Conservation (phyloP, 1,284 basidiomycete species). For the Ceratobasidium sp. region DNA sequence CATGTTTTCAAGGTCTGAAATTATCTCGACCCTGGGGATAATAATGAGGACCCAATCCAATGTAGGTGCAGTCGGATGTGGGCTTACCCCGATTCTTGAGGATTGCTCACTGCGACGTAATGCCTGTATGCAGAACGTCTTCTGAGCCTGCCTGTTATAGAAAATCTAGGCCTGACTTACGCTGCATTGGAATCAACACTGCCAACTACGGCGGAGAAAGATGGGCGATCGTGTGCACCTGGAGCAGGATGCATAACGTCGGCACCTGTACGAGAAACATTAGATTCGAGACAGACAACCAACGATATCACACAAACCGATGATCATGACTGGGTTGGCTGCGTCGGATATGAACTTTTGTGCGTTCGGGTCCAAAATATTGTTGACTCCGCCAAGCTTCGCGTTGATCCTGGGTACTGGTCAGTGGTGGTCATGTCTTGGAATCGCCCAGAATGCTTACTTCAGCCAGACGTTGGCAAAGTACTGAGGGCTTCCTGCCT, state of each 20-base stretch:
- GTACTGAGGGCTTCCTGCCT: conserved; percentile 75
- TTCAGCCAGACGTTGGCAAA: conserved; percentile 84
- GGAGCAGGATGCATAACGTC: conserved; percentile 85
- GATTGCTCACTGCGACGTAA: conserved; percentile 68
- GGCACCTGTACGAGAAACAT: conserved; percentile 65
- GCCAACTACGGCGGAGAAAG: conserved; percentile 80
- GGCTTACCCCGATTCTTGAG: conserved; percentile 75
- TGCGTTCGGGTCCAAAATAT: conserved; percentile 37
- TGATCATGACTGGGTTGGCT: conserved; percentile 42
- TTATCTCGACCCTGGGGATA: conserved; percentile 69
- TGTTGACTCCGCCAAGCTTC: conserved; percentile 49
- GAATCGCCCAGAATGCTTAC: too few species aligned
- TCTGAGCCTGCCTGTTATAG: too few species aligned
- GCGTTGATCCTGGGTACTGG: conserved; percentile 40
- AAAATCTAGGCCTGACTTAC: too few species aligned
- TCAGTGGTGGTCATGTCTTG: too few species aligned
- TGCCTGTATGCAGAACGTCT: conserved; percentile 58
- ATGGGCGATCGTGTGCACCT: conserved; percentile 77
- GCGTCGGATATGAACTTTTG: conserved; percentile 42
- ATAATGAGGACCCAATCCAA: too few species aligned
- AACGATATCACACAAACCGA: conserved; percentile 15
- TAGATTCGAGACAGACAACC: too few species aligned
- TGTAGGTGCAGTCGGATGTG: too few species aligned
- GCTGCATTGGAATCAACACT: conserved; percentile 73
- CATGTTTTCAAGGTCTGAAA: conserved; percentile 76